Base-by-base conservation (phyloP, 1,284 basidiomycete genomes). In the Abortiporus biennis region DNA sequence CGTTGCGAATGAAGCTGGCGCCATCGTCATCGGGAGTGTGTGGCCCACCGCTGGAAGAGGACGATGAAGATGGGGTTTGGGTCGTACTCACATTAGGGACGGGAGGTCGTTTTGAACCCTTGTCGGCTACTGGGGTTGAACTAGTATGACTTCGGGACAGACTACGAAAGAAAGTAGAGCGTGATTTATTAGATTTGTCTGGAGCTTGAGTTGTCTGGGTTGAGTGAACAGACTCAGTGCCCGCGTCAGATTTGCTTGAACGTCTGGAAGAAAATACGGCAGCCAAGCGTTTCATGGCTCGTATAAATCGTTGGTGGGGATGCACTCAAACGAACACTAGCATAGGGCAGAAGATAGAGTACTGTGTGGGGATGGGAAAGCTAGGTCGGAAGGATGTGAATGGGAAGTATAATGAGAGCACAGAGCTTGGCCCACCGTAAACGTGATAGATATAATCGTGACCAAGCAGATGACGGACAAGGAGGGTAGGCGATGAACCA, bases 1-100 rank as follows among this genome's bases (percentile, higher is more conserved):
- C 20, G 23, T 6, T 56, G 47, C 60, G 56, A 47, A 65, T 55
- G 45, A 66, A 55, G 48, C 59, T 65, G 50, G 60, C 57, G 32
- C 65, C 61, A 47, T 82, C 78, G 51, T 83, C 72, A 49, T 70
- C 79, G 27, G 80, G 79, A 6, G 82, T 82, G 44, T 69, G 72
- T 30, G 78, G 64, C 43, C 73, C 76, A 35, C 72, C 69, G 12
- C 75, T 78, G 42, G 74, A 77, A 36, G 70, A 73, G 1, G 80
- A 82, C 6, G 81, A 78, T 16, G 74, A 74, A 11, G 80, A 71
- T 47, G 56, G 54, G 3, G 50, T 54, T 40, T 47, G 46, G 9
- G 47, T 38, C 48, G 44, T 53, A 42, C 50, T 33, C 34, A 52
- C 41, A 15, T 51, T 45, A 12, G 50, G 55, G 32, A 47, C 47